Evolutionary conservation across 2,329 filamentous ascomycete genomes (phyloP), one percentile per base, ranked within the genome.

Genomic region (Nemania sp.): DNA sequence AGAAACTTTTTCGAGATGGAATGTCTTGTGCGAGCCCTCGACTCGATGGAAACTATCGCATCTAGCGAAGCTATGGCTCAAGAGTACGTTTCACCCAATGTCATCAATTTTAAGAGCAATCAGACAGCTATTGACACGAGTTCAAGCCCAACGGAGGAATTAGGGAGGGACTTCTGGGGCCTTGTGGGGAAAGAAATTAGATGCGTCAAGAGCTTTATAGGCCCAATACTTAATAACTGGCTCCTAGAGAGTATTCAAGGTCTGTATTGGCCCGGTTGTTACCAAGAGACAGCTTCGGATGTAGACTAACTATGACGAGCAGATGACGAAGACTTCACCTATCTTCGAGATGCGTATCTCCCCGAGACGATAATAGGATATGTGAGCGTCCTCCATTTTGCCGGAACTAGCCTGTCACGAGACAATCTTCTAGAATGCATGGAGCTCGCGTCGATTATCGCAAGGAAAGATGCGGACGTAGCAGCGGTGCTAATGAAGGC

Each of bases 331-430:
- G 88, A 92, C 62, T 86, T 93, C 55, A 80, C 81, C 55, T 81
- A 85, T 26, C 88, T 98, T 59, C 89, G 94, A 72, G 87, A 89
- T 62, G 87, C 88, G 0, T 98, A 97, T 79, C 85, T 99, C 2
- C 94, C 96, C 1, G 94, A 98, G 78, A 87, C 93, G 20, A 84
- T 97, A 49, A 86, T 99, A 57, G 93, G 92, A 2, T 98, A 96
- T 78, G 89, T 96, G 77, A 90, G 88, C 74, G 90, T 92, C 1
- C 83, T 98, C 57, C 92, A 97, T 77, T 92, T 92, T 76, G 91
- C 92, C 0, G 93, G 93, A 3, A 90, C 89, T 54, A 86, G 88
- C 56, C 83, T 97, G 51, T 91, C 89, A 53, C 89, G 93, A 51
- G 92, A 95, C 66, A 88, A 91, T 72, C 85, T 97, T 20, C 86